Base-by-base conservation (phyloP, 495 filamentous ascomycete species). In the Talaromyces thailandensis region DNA sequence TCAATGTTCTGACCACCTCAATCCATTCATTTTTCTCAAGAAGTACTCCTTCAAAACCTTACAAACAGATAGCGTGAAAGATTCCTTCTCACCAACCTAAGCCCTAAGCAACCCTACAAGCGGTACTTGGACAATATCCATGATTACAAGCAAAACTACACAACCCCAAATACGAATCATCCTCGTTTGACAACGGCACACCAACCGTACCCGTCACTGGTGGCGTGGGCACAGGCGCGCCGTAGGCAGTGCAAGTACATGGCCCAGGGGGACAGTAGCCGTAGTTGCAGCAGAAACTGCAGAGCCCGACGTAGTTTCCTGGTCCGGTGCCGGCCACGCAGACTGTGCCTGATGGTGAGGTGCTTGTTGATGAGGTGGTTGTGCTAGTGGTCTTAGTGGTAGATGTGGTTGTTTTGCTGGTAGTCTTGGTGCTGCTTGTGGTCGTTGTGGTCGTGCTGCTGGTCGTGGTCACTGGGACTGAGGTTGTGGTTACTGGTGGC, bases 121-220 rank as follows among this genome's bases (percentile, higher is more conserved):
- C 65, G 16, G 45, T 62, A 53, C n/a, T n/a, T 23, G 65, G 65
- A 50, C 63, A 67, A 57, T 67, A 65, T 4, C 63, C 65, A 56
- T 67, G 63, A 62, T 65, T 67, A 32, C 65, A 65, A 40, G 63
- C 58, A 60, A 62, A 67, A 51, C 63, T 65, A 57, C 65, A 67
- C 25, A 65, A 56, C 2, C 65, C 65, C 16, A 65, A 45, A 58
- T 67, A 67, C 18, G 56, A 61, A 31, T 58, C 45, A 59, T 67
- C 65, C 31, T 62, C 58, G 21, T 60, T 60, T 9, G 63, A 1
- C 25, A 60, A 58, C n/a, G 65, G 65, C 25, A 56, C 1, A 28
- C 65, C 65, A 32, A 32, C 24, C 2, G 29, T 43, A 16, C 63
- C 52, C 6, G 63, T 67, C 0, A 50, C 40, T 12, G 65, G 48